These are phyloP conservation scores for Debaryomyces fabryi DNA, from an alignment of 1,139 yeast species.

Conservation along the genomic window DNA sequence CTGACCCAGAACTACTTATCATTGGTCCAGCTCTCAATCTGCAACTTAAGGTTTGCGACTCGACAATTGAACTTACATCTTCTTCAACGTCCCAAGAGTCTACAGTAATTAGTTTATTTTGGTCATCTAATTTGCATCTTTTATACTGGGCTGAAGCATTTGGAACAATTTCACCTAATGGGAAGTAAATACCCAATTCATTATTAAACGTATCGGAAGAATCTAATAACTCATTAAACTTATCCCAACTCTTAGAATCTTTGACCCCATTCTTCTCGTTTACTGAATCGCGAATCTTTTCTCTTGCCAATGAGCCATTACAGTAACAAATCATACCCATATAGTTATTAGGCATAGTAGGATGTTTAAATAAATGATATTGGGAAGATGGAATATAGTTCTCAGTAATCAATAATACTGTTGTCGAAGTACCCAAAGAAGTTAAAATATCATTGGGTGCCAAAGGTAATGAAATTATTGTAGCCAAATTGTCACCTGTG, in stretches of 20 bases:
- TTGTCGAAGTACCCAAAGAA: constrained; percentile 88
- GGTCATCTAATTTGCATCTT: constrained; percentile 42
- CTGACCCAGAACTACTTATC: constrained; percentile 29
- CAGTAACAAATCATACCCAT: constrained; percentile 98
- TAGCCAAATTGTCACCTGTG: constrained; percentile 92
- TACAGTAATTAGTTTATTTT: constrained; percentile 20
- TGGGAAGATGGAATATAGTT: constrained; percentile 77
- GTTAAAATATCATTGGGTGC: constrained; percentile 74
- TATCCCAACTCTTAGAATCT: constrained; percentile 56
- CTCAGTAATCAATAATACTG: constrained; percentile 79
- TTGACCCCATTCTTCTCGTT: constrained; percentile 46
- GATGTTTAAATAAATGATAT: constrained; percentile 86
- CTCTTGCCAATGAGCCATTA: constrained; percentile 88
- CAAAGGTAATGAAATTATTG: constrained; percentile 80
- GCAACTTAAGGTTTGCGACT: constrained; percentile 85
- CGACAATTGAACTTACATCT: constrained; percentile 79
- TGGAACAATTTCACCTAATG: constrained; percentile 88
- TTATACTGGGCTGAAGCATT: constrained; percentile 65
- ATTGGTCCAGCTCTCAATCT: constrained; percentile 79
- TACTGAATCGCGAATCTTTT: constrained; percentile 65
- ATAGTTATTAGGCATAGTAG: constrained; percentile 71
- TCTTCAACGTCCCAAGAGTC: constrained; percentile 52
- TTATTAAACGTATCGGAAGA: constrained; percentile 35
- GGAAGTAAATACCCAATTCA: constrained; percentile 79
- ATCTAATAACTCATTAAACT: constrained; percentile 61